Evolutionary conservation across 2,329 filamentous ascomycete species (phyloP).

Genomic region (Teratosphaeria destructans): DNA sequence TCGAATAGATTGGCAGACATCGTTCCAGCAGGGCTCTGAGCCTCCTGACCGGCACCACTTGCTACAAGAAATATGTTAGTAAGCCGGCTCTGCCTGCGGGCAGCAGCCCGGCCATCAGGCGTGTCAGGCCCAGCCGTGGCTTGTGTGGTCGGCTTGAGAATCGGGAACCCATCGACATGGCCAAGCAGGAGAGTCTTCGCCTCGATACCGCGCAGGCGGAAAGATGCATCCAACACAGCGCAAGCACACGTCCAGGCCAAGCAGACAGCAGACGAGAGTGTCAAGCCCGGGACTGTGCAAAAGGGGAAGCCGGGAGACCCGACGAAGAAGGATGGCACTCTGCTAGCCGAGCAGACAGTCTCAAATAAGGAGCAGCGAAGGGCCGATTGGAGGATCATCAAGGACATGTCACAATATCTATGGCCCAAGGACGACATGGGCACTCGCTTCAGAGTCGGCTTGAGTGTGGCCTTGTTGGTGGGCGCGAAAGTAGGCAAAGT

Average conservation of each 20-base stretch:
- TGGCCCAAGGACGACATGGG: slow-evolving; percentile 84
- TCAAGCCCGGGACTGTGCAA: slow-evolving; percentile 27
- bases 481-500: slow-evolving; percentile 60
- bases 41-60: not conserved
- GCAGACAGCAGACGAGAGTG: slow-evolving; percentile 16
- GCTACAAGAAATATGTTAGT: slow-evolving; percentile 13
- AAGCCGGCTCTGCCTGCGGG: slow-evolving; percentile 17
- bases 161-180: slow-evolving; percentile 6
- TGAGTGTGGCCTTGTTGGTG: slow-evolving; percentile 74
- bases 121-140: not conserved
- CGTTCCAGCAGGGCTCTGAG: not conserved
- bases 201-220: slow-evolving; percentile 32
- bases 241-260: slow-evolving; percentile 14
- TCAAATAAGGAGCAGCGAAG: slow-evolving; percentile 81
- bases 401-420: slow-evolving; percentile 89
- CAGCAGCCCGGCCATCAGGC: slow-evolving; percentile 9
- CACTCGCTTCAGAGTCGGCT: slow-evolving; percentile 72
- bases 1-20: not conserved
- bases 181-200: slow-evolving; percentile 32
- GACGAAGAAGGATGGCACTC: slow-evolving; percentile 14
- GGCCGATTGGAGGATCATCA: slow-evolving; percentile 97
- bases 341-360: slow-evolving; percentile 55
- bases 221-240: slow-evolving; percentile 25
- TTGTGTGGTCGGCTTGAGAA: slow-evolving; percentile 6
- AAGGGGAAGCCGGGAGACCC: slow-evolving; percentile 21